Conservation (phyloP, 352 stramenopile species). For the Aphanomyces cochlioides region DNA sequence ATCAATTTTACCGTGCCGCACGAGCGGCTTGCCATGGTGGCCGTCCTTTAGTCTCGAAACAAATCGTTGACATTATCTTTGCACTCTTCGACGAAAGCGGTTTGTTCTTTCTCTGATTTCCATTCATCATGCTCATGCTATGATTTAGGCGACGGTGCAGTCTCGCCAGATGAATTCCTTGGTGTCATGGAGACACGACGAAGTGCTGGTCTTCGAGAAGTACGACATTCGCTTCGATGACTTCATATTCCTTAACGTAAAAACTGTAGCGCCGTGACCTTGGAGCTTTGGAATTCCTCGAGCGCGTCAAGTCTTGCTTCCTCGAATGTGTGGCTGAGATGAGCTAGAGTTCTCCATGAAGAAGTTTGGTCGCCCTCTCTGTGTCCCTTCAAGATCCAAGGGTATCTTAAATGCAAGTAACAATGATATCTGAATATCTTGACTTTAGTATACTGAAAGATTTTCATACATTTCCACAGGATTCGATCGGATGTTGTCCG, state of each 20-base stretch:
- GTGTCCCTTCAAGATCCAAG: slow-evolving; percentile 3
- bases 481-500: too few species aligned
- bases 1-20: slow-evolving; percentile 75
- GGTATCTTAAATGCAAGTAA: not conserved
- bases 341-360: not conserved
- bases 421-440: not conserved
- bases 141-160: slow-evolving; percentile 56
- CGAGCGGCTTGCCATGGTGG: slow-evolving; percentile 56
- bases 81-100: slow-evolving; percentile 75
- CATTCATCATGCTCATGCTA: slow-evolving; percentile 3
- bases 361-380: not conserved
- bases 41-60: slow-evolving; percentile 57
- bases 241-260: not conserved
- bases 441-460: not conserved
- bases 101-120: slow-evolving; percentile 33
- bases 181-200: slow-evolving; percentile 85
- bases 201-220: slow-evolving; percentile 75
- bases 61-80: slow-evolving; percentile 85
- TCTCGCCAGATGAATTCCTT: slow-evolving; percentile 81
- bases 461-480: too few species aligned
- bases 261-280: slow-evolving; percentile 60
- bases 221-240: slow-evolving; percentile 29
- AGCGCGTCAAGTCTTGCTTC: slow-evolving; percentile 54
- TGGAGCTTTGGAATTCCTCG: slow-evolving; percentile 63
- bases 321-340: slow-evolving; percentile 12